Base-by-base conservation (phyloP, 2,329 filamentous ascomycete species). In the Hypoxylon sp. region DNA sequence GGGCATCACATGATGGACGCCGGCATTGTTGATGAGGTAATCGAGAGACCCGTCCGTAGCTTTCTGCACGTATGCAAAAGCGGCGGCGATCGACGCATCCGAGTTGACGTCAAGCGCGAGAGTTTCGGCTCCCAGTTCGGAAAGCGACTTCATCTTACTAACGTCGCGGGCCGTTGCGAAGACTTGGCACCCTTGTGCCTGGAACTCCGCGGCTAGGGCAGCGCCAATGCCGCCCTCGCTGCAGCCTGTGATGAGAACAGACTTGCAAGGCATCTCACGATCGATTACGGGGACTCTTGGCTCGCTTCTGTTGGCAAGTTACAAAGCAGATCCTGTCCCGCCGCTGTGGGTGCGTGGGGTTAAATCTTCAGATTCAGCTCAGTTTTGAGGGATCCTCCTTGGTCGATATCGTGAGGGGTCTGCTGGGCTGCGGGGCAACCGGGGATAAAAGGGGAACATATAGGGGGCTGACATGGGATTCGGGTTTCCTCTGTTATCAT, bases 171-270 rank as follows among this genome's bases (percentile, higher is more conserved):
- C 71, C 40, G 77, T 73, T 7, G 76, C 76, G 60, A 77, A 77
- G 22, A 78, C 76, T 18, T 48, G 67, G 44, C 69, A 71, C 7
- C 75, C 75, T 14, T 70, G 74, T 4, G 30, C 55, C 28, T 73
- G 71, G 65, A 77, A 78, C 55, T 75, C 75, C n/a, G 61, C 60
- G 2, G 74, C 75, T 6, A 78, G 69, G 6, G 75, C 75, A 7
- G 72, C 70, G 44, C 76, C 77, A 16, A 76, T 74, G 45, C 75
- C 74, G 18, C 75, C 76, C 33, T 69, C 68, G 65, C 73, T 75
- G 55, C 77, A 78, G 36, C 76, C 76, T 2, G 75, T 78, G 45
- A 78, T 73, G 2, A 77, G 70, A 20, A 75, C 72, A 3, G 71
- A 68, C 55, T 71, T 74, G 7, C 59, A 55, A 20, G 61, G 22